Conservation (phyloP, 1,284 basidiomycete species). For the Fistulina hepatica region DNA sequence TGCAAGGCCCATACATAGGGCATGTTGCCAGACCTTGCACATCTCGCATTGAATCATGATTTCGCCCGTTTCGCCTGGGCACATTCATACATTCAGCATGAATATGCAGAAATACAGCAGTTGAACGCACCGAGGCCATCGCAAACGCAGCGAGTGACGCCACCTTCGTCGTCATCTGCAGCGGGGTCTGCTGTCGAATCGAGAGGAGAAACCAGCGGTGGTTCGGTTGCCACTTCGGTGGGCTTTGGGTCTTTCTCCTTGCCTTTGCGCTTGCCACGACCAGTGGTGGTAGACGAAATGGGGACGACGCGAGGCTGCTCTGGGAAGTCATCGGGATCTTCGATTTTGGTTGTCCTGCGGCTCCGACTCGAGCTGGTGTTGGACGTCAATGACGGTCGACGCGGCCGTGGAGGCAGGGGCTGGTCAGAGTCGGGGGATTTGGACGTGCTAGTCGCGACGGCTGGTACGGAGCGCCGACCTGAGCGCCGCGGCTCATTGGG, state of each 20-base stretch:
- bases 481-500: slow-evolving; percentile 68
- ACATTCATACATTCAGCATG: slow-evolving; percentile 19
- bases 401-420: slow-evolving; percentile 33
- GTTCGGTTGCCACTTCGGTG: slow-evolving; percentile 19
- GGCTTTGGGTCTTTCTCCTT: slow-evolving; percentile 48
- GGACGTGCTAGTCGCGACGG: slow-evolving; percentile 51
- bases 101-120: slow-evolving; percentile 6
- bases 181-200: slow-evolving; percentile 21
- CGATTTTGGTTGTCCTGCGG: slow-evolving; percentile 62
- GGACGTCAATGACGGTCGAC: slow-evolving; percentile 34
- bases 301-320: slow-evolving; percentile 32
- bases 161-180: slow-evolving; percentile 68
- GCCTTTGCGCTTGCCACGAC: slow-evolving; percentile 42
- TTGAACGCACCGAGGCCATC: slow-evolving; percentile 67
- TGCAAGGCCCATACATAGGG: slow-evolving; percentile 90
- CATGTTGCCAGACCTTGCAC: slow-evolving; percentile 98
- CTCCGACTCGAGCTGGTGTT: slow-evolving; percentile 34
- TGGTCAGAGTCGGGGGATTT: slow-evolving; percentile 67
- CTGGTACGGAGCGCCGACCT: slow-evolving; percentile 56
- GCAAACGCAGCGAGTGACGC: slow-evolving; percentile 91
- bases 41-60: slow-evolving; percentile 98
- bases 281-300: slow-evolving; percentile 29
- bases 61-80: slow-evolving; percentile 64
- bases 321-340: slow-evolving; percentile 54
- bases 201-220: slow-evolving; percentile 14